phyloP scores from a whole-genome alignment of 257 asterid genomes.

The Lavandula angustifolia region DNA sequence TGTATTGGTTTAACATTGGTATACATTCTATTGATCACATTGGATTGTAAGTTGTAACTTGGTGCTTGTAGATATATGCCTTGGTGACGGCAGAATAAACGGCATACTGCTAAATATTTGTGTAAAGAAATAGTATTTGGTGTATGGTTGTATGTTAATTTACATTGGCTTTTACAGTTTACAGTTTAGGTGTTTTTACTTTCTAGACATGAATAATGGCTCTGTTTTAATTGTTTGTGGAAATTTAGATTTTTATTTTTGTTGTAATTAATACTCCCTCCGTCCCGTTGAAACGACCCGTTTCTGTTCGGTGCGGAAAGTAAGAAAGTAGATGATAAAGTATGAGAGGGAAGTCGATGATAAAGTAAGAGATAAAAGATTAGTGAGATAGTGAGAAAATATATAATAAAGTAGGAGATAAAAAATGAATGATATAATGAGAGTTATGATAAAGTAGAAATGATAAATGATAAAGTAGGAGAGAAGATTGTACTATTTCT shows the following conservation, averaged over 20 bases:
- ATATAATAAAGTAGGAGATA: no score
- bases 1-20: constrained; percentile 18
- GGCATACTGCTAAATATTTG: not conserved
- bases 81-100: constrained; percentile 28
- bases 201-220: not conserved
- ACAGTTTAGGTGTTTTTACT: not conserved
- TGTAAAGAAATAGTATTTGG: constrained; percentile 1
- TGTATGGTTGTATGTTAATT: not conserved
- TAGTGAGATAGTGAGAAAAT: no score
- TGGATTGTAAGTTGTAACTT: constrained; percentile 10
- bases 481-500: no score
- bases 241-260: no score
- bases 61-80: constrained; percentile 37
- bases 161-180: not conserved
- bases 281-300: no score
- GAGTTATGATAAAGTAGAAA: no score
- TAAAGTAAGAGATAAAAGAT: no score
- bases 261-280: not conserved
- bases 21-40: constrained; percentile 43
- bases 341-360: no score
- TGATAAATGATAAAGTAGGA: no score
- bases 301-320: no score
- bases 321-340: no score
- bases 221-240: not conserved
- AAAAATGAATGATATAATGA: no score